phyloP scores from a whole-genome alignment of 805 yeast genomes.

The Yueomyces sinensis region DNA sequence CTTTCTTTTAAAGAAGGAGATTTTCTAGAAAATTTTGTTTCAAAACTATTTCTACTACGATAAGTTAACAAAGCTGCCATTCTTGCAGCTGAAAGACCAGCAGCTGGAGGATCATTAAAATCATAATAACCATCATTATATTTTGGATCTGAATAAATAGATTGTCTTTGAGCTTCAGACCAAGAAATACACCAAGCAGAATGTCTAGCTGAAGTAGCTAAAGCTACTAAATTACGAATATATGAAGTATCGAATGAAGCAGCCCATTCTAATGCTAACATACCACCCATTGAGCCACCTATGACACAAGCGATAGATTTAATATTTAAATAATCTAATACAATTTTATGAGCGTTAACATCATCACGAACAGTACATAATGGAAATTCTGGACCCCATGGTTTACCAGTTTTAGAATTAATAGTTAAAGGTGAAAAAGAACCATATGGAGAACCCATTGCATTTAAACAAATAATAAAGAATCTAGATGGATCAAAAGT shows the following conservation, averaged over 20 bases:
- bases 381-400: conserved; percentile 93
- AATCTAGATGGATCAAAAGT: conserved; percentile 88
- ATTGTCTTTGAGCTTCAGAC: conserved; percentile 97
- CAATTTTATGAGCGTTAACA: conserved; percentile 59
- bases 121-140: conserved; percentile 83
- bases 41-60: conserved; percentile 85
- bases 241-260: conserved; percentile 46
- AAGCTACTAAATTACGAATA: conserved; percentile 60
- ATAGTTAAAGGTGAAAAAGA: conserved; percentile 80
- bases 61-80: conserved; percentile 94
- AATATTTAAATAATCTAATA: conserved; percentile 73
- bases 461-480: conserved; percentile 77
- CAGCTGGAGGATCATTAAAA: conserved; percentile 63
- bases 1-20: conserved; percentile 33
- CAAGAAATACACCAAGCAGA: conserved; percentile 99
- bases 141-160: conserved; percentile 89
- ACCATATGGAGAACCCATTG: conserved; percentile 96
- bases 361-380: conserved; percentile 90
- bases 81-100: conserved; percentile 91
- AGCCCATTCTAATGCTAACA: conserved; percentile 84
- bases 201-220: conserved; percentile 89
- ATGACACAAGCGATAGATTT: conserved; percentile 67
- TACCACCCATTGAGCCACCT: conserved; percentile 99
- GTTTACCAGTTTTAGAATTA: conserved; percentile 61
- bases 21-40: conserved; percentile 80